These are phyloP conservation scores for Penicillium sp. DNA, from an alignment of 2,329 filamentous ascomycete genomes.

Conservation along the genomic window DNA sequence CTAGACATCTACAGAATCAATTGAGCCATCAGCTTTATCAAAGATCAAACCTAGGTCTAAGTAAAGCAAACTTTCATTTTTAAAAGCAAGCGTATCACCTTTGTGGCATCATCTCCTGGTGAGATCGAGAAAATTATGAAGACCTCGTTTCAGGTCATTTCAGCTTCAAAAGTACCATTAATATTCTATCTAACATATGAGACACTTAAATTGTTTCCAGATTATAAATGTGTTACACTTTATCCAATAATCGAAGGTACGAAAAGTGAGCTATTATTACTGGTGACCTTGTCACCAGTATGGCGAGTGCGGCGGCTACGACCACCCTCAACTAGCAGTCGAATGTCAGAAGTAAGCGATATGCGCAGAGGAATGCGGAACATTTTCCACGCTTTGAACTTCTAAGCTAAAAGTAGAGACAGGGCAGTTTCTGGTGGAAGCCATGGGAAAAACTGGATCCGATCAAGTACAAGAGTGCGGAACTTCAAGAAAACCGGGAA, in stretches of 20 bases:
- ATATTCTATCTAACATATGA: not conserved
- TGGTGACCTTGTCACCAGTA: not conserved
- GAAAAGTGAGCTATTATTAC: not conserved
- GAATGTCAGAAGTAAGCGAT: not conserved
- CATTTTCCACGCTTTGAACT: not conserved
- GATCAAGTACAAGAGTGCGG: not conserved
- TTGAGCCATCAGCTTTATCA: no score
- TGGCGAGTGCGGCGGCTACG: conserved; percentile 6
- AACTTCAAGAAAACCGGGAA: not conserved
- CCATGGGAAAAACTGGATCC: not conserved
- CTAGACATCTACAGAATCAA: no score
- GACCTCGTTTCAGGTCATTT: not conserved
- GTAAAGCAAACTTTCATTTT: not conserved
- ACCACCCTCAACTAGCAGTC: not conserved
- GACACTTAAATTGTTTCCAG: not conserved
- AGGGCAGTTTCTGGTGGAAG: not conserved
- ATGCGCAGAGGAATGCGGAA: conserved; percentile 9
- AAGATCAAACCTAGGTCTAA: not conserved
- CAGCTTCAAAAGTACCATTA: not conserved
- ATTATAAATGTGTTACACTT: not conserved
- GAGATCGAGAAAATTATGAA: not conserved
- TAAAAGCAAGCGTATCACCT: not conserved
- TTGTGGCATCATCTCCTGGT: not conserved
- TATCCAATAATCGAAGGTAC: not conserved
- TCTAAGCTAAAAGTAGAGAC: not conserved